phyloP scores from a whole-genome alignment of 2,329 filamentous ascomycete species.

The Aspergillus quadrilineatus region DNA sequence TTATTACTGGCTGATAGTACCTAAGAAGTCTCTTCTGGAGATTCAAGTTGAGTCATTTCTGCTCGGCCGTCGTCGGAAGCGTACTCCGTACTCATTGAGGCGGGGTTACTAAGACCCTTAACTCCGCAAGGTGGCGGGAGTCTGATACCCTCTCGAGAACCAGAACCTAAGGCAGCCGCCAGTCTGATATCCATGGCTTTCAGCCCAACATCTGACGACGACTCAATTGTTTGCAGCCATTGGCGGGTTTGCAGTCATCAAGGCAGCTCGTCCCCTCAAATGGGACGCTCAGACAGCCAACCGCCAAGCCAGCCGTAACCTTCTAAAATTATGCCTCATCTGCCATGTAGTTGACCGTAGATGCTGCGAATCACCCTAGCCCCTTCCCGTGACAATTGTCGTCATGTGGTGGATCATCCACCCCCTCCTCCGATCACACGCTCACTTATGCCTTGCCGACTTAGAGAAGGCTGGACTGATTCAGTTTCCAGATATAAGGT shows the following conservation, averaged over 20 bases:
- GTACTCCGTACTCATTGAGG: too few relatives aligned
- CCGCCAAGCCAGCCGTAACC: conserved; percentile 4
- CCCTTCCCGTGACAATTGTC: conserved; percentile 20
- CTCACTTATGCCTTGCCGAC: conserved; percentile 2
- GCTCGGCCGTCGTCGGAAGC: too few relatives aligned
- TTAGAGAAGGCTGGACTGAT: not conserved
- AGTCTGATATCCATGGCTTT: conserved; percentile 12
- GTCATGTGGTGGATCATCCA: conserved; percentile 21
- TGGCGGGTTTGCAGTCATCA: conserved; percentile 14
- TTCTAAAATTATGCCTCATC: conserved; percentile 13
- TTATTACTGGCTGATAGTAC: too few relatives aligned
- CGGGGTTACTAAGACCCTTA: not conserved
- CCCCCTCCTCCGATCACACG: conserved; percentile 9
- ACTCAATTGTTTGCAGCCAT: conserved; percentile 11
- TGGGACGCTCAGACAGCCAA: conserved; percentile 4
- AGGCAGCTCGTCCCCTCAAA: conserved; percentile 1
- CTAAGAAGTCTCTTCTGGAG: too few relatives aligned
- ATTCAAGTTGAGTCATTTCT: too few relatives aligned
- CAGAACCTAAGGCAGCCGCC: not conserved
- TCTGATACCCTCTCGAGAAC: not conserved
- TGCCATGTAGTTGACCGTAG: not conserved
- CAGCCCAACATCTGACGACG: conserved; percentile 16
- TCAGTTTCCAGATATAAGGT: conserved; percentile 1
- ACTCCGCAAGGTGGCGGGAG: not conserved
- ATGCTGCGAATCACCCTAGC: conserved; percentile 10